Evolutionary conservation across 2,329 filamentous ascomycete genomes (phyloP), one percentile per base, ranked within the genome.

Genomic region (Calonectria ilicicola): DNA sequence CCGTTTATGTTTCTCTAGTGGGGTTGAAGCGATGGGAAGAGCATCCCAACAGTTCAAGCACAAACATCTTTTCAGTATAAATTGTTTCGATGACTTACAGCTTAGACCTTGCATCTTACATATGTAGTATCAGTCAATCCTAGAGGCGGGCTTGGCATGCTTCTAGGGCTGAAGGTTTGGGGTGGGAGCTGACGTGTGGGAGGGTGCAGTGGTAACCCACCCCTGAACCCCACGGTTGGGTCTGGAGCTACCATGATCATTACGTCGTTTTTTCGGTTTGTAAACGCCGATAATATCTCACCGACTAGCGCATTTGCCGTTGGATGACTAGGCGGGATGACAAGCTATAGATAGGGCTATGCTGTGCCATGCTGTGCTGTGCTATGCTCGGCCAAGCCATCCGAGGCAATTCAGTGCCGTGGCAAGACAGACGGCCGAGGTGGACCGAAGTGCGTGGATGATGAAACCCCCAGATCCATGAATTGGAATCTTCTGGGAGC

Each of bases 81-180:
- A 32, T 60, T 60, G 27, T n/a, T 53, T 26, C 26, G 32, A 60
- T n/a, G 32, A 40, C 32, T 60, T 68, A 53, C 26, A 70, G 3
- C 32, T 14, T 32, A 32, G 5, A 32, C 29, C 29, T 32, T 35
- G 12, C 32, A 35, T 35, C 32, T 35, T 12, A 35, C 32, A 8
- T 35, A 35, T 35, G 32, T 53, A 63, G 26, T 70, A 60, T 49
- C 62, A 65, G 47, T 62, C 5, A 42, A 47, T 38, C 21, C 23
- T 56, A 56, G 51, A 44, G 32, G 14, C 44, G 65, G 68, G 60
- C 70, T 72, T 72, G 70, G 70, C 70, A 23, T 35, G n/a, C 32
- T 49, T 38, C 49, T 63, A 72, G 65, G 60, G 70, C 70, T 72
- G 65, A 66, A 40, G 56, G 32, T 29, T 62, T 56, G 62, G 62